These are phyloP conservation scores for Geotrichum aggregatum DNA, from an alignment of 1,139 yeast genomes.

Conservation along the genomic window DNA sequence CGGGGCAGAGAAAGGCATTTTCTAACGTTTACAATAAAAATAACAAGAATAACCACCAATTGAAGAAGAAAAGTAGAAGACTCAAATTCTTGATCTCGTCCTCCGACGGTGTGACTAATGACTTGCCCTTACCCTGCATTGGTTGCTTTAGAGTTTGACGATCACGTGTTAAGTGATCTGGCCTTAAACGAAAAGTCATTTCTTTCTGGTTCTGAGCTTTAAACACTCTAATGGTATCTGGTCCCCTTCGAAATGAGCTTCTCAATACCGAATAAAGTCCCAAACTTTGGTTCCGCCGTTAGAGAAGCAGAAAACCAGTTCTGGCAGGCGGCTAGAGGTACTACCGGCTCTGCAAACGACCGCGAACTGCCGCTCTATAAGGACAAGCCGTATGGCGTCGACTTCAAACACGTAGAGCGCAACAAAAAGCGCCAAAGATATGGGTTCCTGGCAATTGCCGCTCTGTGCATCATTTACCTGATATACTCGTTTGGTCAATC, in stretches of 20 bases:
- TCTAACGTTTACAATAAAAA: background rate
- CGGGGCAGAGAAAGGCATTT: conserved; percentile 20
- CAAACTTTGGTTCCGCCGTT: conserved; percentile 18
- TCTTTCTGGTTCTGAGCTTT: background rate
- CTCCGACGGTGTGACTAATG: too few species aligned
- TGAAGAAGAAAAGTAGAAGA: background rate
- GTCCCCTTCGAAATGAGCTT: conserved; percentile 19
- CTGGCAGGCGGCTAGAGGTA: conserved; percentile 20
- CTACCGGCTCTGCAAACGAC: conserved; percentile 1
- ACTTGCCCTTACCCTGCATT: background rate
- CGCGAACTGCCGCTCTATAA: conserved; percentile 36
- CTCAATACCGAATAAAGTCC: conserved; percentile 20
- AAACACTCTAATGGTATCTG: background rate
- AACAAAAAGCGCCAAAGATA: conserved; percentile 22
- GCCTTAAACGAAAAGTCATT: background rate
- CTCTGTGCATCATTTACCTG: conserved; percentile 25
- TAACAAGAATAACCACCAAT: background rate
- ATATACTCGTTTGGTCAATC: conserved; percentile 27
- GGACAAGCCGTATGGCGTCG: conserved; percentile 35
- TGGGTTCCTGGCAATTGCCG: conserved; percentile 24
- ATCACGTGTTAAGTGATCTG: conserved; percentile 3
- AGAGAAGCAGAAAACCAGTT: conserved; percentile 20
- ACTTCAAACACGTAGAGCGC: conserved; percentile 16
- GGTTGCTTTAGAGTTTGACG: too few species aligned
- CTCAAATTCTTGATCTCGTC: background rate